Base-by-base conservation (phyloP, 202 grass and related monocot species). In the Panicum hallii region DNA sequence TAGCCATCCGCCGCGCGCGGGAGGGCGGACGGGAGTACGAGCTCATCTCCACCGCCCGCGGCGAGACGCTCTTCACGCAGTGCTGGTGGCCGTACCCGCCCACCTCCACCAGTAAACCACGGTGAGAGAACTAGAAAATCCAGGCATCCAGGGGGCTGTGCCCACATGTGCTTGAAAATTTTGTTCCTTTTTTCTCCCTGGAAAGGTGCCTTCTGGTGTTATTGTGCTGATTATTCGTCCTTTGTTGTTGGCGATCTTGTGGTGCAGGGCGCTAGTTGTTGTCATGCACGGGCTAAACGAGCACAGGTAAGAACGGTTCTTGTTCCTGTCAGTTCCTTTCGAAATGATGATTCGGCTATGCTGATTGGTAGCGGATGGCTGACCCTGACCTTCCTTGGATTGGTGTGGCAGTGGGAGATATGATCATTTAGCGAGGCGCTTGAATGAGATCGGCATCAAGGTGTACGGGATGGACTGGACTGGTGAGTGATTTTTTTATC, bases 391-490 rank as follows among this genome's bases (percentile, higher is more conserved):
- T 81, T 11, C 26, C 63, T 87, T 85, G 17, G 61, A 62, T 78
- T 57, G 23, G 72, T 64, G 41, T 87, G 23, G 53, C 89, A 99
- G 96, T 88, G 96, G 91, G 80, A 92, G 93, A 82, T 99, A 99
- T 74, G 86, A 99, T 82, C 72, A 92, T 88, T 72, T 99, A 62
- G 96, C 93, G 6, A 92, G 85, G 72, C 74, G 89, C 63, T 90
- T 99, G 82, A 99, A 95, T 85, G 88, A 79, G 16, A 88, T 91
- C 32, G 90, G 90, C 43, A 77, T 99, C 77, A 99, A 94, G 90
- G 96, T 99, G 65, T 91, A 96, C 53, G 93, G 79, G 62, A 96
- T 99, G 96, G 96, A 99, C 62, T 99, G 96, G 96, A 99, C 85
- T 22, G 96, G 96, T 99, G 84, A 91, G 96, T 48, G 58, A 13